A percentile compares a stretch with the other conserved stretches of the same genome.
These are phyloP conservation scores for Sporothrix luriei DNA, from an alignment of 2,329 filamentous ascomycete genomes.

Conservation along the genomic window DNA sequence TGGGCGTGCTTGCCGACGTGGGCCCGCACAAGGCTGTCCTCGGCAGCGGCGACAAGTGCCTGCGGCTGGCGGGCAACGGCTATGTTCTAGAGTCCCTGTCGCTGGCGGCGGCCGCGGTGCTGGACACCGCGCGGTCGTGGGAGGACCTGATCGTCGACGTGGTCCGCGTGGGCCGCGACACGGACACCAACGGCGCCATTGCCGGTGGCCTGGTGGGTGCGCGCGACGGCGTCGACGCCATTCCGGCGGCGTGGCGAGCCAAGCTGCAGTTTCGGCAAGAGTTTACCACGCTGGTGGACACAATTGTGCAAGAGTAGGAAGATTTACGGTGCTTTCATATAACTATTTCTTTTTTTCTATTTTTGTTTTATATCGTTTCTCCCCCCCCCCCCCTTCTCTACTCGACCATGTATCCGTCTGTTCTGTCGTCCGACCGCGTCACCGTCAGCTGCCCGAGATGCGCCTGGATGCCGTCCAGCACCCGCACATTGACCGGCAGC, in stretches of 20 bases:
- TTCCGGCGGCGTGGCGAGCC: constrained; percentile 48
- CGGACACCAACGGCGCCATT: constrained; percentile 53
- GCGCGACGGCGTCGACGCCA: constrained; percentile 47
- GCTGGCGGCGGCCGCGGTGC: constrained; percentile 48
- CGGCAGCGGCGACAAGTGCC: neutral
- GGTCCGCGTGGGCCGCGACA: constrained; percentile 50
- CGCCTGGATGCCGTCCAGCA: constrained; percentile 25
- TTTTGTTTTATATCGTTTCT: too few species aligned
- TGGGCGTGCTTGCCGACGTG: constrained; percentile 41
- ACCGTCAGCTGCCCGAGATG: neutral
- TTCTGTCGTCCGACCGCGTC: constrained; percentile 29
- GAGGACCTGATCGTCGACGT: constrained; percentile 53
- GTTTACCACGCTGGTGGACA: constrained; percentile 39
- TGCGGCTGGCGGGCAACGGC: constrained; percentile 44
- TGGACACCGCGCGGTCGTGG: constrained; percentile 44
- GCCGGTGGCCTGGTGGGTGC: constrained; percentile 52
- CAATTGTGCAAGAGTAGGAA: neutral
- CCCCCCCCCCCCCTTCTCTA: neutral
- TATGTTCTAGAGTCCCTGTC: constrained; percentile 50
- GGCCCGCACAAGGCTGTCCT: constrained; percentile 39
- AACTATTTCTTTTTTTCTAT: too few species aligned
- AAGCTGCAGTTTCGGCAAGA: constrained; percentile 48
- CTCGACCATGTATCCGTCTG: constrained; percentile 27
- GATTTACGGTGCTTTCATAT: neutral
- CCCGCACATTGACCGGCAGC: constrained; percentile 32